Base-by-base conservation (phyloP, 495 filamentous ascomycete species). In the Articulospora tetracladia region DNA sequence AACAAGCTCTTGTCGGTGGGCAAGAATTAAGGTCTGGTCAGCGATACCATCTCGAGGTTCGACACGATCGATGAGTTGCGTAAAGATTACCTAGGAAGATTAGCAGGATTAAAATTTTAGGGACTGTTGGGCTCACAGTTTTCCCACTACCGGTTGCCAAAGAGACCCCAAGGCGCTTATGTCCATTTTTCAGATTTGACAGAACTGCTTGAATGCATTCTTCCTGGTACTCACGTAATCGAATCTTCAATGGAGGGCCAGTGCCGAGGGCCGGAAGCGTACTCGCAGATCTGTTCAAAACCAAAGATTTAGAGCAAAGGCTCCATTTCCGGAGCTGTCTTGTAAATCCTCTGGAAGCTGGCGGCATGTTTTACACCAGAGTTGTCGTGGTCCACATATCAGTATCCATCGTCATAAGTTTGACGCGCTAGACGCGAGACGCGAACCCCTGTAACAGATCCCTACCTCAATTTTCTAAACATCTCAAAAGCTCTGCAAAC, bases 101-200 rank as follows among this genome's bases (percentile, higher is more conserved):
- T 36, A 55, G 53, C 28, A 19, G 3, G 3, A 30, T 7, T 26
- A 48, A 48, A 48, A 6, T 8, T 50, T 10, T 50, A 11, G 20
- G 23, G 7, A 48, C 15, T 8, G 39, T 11, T 17, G n/a, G 13
- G 50, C 53, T 24, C 74, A 91, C 92, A 2, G 94, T 98, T 70
- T 99, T 99, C 3, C 94, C 94, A 59, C 88, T 81, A 0, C 94
- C 94, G 4, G 94, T 98, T 11, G 94, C 94, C 48, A 99, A 69
- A 0, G 94, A 98, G 4, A 99, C 79, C 0, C 92, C 95, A 8
- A 98, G 73, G 11, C 94, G 83, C 61, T 87, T 89, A 65, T 93
- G 84, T 2, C 94, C 95, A 25, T 84, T 69, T 6, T 83, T 70
- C 1, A 98, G 66, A 55, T 92, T 81, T 1, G 77, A 70, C 15